These are phyloP conservation scores for Dipodascus albidus DNA, from an alignment of 805 yeast species.

Conservation along the genomic window DNA sequence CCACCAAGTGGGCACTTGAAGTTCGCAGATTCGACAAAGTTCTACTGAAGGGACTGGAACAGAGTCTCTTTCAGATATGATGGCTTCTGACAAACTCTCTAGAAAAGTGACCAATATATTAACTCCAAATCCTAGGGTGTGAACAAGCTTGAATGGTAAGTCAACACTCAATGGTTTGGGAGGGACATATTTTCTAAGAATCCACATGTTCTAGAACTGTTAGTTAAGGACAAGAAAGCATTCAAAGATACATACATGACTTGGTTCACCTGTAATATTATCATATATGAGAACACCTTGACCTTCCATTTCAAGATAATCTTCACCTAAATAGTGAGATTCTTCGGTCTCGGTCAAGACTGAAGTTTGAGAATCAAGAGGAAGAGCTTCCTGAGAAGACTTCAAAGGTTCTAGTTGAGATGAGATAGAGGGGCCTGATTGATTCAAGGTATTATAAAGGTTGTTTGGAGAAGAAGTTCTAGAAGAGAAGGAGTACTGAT, in stretches of 20 bases:
- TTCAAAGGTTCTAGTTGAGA: no score
- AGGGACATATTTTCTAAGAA: constrained; percentile 64
- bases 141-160: constrained; percentile 58
- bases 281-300: constrained; percentile 82
- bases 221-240: not conserved
- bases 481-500: not conserved
- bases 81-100: constrained; percentile 48
- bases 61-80: constrained; percentile 41
- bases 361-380: not conserved
- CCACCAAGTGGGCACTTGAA: constrained; percentile 92
- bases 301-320: constrained; percentile 59
- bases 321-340: constrained; percentile 1
- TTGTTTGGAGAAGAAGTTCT: no score
- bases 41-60: constrained; percentile 74
- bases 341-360: constrained; percentile 17
- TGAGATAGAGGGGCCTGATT: no score
- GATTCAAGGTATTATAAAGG: no score
- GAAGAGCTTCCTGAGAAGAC: not conserved
- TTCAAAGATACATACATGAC: constrained; percentile 33
- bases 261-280: constrained; percentile 41
- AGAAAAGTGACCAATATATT: constrained; percentile 72
- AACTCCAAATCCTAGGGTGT: constrained; percentile 79
- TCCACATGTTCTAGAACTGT: constrained; percentile 62
- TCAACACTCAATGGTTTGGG: constrained; percentile 51
- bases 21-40: constrained; percentile 87